Evolutionary conservation across 352 stramenopile species (phyloP), one percentile per base, ranked within the genome.

Genomic region (Pythium utonaiense): DNA sequence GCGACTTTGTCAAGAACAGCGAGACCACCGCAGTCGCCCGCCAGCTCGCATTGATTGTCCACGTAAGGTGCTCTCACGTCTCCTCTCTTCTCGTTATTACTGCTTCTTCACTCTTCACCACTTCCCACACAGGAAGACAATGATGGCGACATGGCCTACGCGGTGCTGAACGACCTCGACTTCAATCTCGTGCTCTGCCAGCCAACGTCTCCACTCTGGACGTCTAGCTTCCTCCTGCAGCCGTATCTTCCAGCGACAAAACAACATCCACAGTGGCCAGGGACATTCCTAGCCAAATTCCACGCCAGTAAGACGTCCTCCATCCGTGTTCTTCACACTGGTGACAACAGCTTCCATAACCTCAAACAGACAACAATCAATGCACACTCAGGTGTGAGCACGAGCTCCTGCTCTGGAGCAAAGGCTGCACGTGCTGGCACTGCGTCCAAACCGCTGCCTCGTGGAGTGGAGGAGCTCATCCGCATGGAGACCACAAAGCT

Each of bases 281-380:
- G 74, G 22, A 81, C 75, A 16, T 82, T 85, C 47, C 75, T 85
- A 27, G 76, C 66, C 34, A 89, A 86, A 60, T 89, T 80, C 68
- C 83, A 78, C 50, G 64, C 69, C 3, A 27, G 52, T 12, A 62
- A 70, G 30, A 66, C 73, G 19, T 47, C 74, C 12, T 77, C 62
- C 4, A 68, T 75, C 4, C 77, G 76, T 6, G 77, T 88, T 19
- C 50, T 80, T n/a, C 72, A 71, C 25, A 62, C 30, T 10, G 40
- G 40, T 14, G 52, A 65, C 1, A 41, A 40, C 21, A 58, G 50
- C 57, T 75, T 75, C 22, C 58, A 86, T 52, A 72, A 70, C 33
- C 44, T 89, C 14, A 52, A 50, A 33, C 59, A 36, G 19, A 25
- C 33, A 24, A 27, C 21, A 12, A 12, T 17, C n/a, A 21, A 33